Percentiles rank a stretch among this genome's conserved stretches.
Conservation (phyloP, 805 yeast species). For the Candida sphagnicola region DNA sequence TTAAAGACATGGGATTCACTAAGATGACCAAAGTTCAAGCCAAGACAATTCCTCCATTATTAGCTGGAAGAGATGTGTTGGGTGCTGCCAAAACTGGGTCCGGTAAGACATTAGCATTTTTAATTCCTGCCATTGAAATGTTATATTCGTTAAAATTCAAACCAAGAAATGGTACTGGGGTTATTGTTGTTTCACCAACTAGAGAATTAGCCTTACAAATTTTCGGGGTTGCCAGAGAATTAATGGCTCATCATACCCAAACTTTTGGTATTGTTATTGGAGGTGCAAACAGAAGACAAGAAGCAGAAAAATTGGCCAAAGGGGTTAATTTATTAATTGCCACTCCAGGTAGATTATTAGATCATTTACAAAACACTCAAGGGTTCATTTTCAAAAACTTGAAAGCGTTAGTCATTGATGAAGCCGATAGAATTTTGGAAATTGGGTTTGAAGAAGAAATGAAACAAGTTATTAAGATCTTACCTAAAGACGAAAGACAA, state of each 20-base stretch:
- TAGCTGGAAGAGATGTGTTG: constrained; percentile 94
- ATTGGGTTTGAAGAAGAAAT: constrained; percentile 99
- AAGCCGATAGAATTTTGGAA: constrained; percentile 96
- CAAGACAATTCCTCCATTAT: constrained; percentile 90
- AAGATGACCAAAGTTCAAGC: constrained; percentile 94
- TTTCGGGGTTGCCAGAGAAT: constrained; percentile 94
- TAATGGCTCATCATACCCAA: constrained; percentile 86
- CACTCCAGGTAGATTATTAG: constrained; percentile 95
- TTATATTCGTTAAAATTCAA: constrained; percentile 87
- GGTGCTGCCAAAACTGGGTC: constrained; percentile 99
- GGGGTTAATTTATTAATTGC: constrained; percentile 95
- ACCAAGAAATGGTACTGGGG: constrained; percentile 98
- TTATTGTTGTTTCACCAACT: constrained; percentile 92
- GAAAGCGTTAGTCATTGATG: constrained; percentile 92
- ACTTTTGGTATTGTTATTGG: constrained; percentile 97
- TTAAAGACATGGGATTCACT: constrained; percentile 83
- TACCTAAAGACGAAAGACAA: constrained; percentile 92
- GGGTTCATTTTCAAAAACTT: constrained; percentile 94
- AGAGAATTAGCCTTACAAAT: constrained; percentile 97
- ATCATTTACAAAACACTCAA: constrained; percentile 91
- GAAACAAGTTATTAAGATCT: constrained; percentile 90
- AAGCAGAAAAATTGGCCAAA: constrained; percentile 88
- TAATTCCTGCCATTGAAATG: constrained; percentile 93
- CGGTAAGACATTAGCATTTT: constrained; percentile 94
- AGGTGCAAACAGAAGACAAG: constrained; percentile 96